phyloP scores from a whole-genome alignment of 1,284 basidiomycete genomes.

The Coniferiporia weirii region DNA sequence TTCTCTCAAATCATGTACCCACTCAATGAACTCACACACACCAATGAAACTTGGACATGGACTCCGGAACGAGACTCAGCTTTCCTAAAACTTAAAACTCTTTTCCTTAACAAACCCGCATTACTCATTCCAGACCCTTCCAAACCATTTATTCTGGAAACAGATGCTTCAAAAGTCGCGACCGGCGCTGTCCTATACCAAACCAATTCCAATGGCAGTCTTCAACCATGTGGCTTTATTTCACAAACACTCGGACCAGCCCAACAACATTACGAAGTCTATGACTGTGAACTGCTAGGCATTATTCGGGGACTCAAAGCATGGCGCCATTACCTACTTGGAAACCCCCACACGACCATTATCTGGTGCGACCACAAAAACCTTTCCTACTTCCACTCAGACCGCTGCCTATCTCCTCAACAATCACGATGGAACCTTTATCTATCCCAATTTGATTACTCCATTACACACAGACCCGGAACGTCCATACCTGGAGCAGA shows the following conservation, averaged over 20 bases:
- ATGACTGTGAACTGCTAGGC: background rate
- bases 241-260: background rate
- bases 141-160: background rate
- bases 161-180: background rate
- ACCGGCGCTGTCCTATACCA: background rate
- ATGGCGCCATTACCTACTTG: background rate
- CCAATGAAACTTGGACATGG: background rate
- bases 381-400: background rate
- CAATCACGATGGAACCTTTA: slow-evolving; percentile 38
- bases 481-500: slow-evolving; percentile 31
- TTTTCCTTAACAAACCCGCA: background rate
- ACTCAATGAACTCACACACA: background rate
- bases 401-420: background rate
- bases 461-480: slow-evolving; percentile 36
- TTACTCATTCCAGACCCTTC: background rate
- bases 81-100: background rate
- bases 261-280: background rate
- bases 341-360: background rate
- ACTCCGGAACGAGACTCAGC: background rate
- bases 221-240: background rate
- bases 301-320: background rate
- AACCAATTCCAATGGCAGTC: background rate
- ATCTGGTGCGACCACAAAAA: slow-evolving; percentile 3
- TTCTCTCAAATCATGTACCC: background rate
- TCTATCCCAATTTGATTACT: slow-evolving; percentile 33